Evolutionary conservation across 2,329 filamentous ascomycete species (phyloP).

Genomic region (Microcyclospora tardicrescens): DNA sequence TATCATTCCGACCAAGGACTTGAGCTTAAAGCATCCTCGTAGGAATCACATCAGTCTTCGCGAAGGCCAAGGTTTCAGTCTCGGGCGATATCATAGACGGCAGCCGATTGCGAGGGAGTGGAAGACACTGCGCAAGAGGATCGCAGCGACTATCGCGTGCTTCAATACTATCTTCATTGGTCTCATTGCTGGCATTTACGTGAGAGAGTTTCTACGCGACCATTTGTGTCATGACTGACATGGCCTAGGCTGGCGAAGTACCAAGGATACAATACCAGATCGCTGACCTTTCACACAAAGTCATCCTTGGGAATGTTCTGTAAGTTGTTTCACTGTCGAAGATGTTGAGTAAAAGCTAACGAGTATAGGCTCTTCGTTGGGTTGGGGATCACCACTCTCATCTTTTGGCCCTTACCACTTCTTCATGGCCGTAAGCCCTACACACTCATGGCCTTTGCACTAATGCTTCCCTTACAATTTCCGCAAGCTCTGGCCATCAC

Average conservation of each 20-base stretch:
- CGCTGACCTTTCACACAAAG: constrained; percentile 52
- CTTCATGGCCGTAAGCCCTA: constrained; percentile 69
- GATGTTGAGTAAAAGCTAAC: constrained; percentile 1
- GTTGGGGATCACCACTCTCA: constrained; percentile 54
- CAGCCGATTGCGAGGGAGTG: constrained; percentile 61
- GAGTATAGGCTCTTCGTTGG: constrained; percentile 49
- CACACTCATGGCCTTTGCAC: constrained; percentile 52
- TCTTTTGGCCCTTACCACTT: constrained; percentile 62
- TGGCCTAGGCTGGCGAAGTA: constrained; percentile 49
- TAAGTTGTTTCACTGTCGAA: constrained; percentile 18
- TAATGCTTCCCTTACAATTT: constrained; percentile 61
- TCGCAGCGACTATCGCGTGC: constrained; percentile 56
- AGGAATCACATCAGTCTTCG: constrained; percentile 22
- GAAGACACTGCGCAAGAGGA: constrained; percentile 53
- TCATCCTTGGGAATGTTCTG: constrained; percentile 60
- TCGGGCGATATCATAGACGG: constrained; percentile 37
- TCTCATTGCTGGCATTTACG: constrained; percentile 59
- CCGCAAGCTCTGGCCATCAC: constrained; percentile 59
- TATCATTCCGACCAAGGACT: constrained; percentile 3
- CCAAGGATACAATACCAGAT: constrained; percentile 70
- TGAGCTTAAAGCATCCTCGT: constrained; percentile 21
- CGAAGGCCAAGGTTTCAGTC: constrained; percentile 27
- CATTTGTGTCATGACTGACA: constrained; percentile 1
- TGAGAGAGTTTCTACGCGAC: constrained; percentile 12
- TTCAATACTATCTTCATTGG: constrained; percentile 61